phyloP scores from a whole-genome alignment of 164 flowering plant genomes.

The Aristolochia fimbriata region DNA sequence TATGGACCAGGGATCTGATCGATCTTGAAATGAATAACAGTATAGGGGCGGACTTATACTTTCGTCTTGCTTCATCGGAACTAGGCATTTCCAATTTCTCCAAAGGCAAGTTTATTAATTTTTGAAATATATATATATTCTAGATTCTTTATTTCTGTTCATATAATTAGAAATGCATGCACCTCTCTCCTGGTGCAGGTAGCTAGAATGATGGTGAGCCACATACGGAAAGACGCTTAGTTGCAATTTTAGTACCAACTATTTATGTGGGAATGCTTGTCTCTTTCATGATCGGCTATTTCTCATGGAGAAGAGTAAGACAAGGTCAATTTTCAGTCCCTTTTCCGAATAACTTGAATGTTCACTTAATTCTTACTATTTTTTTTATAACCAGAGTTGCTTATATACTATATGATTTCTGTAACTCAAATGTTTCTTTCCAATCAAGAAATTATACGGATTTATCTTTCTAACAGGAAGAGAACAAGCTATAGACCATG shows the following conservation, averaged over 20 bases:
- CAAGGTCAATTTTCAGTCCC: not conserved
- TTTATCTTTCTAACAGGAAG: not conserved
- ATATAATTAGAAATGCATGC: not conserved
- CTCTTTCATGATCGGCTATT: not conserved
- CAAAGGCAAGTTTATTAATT: not conserved
- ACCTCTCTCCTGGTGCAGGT: not conserved
- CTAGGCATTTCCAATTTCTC: not conserved
- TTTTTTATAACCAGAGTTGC: not conserved
- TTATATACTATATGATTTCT: not conserved
- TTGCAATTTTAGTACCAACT: not conserved
- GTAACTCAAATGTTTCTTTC: too few species aligned
- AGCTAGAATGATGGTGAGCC: not conserved
- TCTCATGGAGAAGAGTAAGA: not conserved
- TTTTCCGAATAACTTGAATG: too few species aligned
- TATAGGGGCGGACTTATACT: slow-evolving; percentile 1
- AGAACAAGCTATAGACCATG: not conserved
- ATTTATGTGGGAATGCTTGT: not conserved
- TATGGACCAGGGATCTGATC: slow-evolving; percentile 2
- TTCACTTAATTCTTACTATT: too few species aligned
- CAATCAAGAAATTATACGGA: not conserved
- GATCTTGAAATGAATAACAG: not conserved
- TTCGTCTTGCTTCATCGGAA: slow-evolving; percentile 5
- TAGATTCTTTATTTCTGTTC: not conserved
- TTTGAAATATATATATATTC: not conserved
- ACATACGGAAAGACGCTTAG: not conserved